Conservation (phyloP, 768 basidiomycete species). For the Suillus occidentalis region DNA sequence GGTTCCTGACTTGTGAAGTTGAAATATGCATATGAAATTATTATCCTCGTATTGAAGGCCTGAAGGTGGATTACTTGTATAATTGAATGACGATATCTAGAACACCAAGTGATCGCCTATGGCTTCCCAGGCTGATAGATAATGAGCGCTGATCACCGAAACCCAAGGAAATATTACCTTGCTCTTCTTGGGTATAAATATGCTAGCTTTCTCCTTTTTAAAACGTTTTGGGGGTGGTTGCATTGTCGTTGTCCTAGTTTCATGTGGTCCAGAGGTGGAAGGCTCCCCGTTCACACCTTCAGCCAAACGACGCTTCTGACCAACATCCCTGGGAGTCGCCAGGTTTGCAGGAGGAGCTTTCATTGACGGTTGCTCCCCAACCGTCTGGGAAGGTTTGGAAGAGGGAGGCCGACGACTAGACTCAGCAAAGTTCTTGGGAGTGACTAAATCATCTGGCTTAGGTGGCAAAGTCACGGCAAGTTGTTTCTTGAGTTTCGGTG, state of each 20-base stretch:
- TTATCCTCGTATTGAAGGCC: not conserved
- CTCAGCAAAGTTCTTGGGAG: constrained; percentile 37
- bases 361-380: not conserved
- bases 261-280: constrained; percentile 16
- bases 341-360: constrained; percentile 12
- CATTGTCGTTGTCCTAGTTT: constrained; percentile 26
- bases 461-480: constrained; percentile 12
- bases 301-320: constrained; percentile 22
- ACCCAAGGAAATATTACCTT: constrained; percentile 15
- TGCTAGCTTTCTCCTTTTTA: constrained; percentile 34
- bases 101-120: not conserved
- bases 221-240: constrained; percentile 31
- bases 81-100: not conserved
- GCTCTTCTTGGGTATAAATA: constrained; percentile 68
- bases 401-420: constrained; percentile 21
- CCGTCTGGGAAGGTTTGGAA: constrained; percentile 4
- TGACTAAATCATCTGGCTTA: constrained; percentile 37
- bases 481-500: constrained; percentile 21
- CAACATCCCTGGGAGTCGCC: not conserved
- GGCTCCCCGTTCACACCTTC: constrained; percentile 13
- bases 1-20: too few species aligned
- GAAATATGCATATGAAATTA: too few species aligned
- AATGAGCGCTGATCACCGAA: not conserved
- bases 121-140: not conserved
- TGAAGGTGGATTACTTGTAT: not conserved